phyloP scores from a whole-genome alignment of 2,329 filamentous ascomycete genomes.

The Botryotinia calthae region DNA sequence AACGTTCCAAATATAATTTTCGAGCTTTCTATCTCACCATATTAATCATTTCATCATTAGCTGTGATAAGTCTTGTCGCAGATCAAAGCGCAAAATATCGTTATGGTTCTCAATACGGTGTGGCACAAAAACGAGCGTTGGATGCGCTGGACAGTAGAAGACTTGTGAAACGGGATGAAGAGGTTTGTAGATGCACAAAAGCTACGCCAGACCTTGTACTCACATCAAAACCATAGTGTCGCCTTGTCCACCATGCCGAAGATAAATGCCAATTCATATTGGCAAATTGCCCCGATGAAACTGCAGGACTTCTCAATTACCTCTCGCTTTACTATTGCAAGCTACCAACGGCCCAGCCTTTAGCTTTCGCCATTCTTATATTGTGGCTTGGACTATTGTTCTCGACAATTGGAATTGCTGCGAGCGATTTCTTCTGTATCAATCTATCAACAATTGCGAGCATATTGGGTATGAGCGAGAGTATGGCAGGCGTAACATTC shows the following conservation, averaged over 20 bases:
- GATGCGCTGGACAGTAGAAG: slow-evolving; percentile 29
- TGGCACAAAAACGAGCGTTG: slow-evolving; percentile 33
- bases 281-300: slow-evolving; percentile 80
- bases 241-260: slow-evolving; percentile 68
- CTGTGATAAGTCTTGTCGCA: slow-evolving; percentile 35
- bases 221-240: slow-evolving; percentile 54
- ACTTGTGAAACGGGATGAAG: slow-evolving; percentile 37
- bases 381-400: slow-evolving; percentile 88
- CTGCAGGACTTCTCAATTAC: slow-evolving; percentile 87
- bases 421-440: slow-evolving; percentile 97
- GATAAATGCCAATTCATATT: slow-evolving; percentile 88
- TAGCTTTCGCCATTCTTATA: slow-evolving; percentile 77
- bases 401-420: slow-evolving; percentile 94
- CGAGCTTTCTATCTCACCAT: slow-evolving; percentile 39
- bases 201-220: slow-evolving; percentile 6
- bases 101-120: slow-evolving; percentile 34
- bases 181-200: slow-evolving; percentile 29
- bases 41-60: slow-evolving; percentile 34
- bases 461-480: slow-evolving; percentile 90
- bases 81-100: slow-evolving; percentile 36
- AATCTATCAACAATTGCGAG: slow-evolving; percentile 91
- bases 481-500: slow-evolving; percentile 92
- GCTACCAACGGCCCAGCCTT: slow-evolving; percentile 62
- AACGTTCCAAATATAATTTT: slow-evolving; percentile 33
- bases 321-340: slow-evolving; percentile 87